These are phyloP conservation scores for Adansonia madagascariensis DNA, from an alignment of 441 rosid species.

Conservation along the genomic window DNA sequence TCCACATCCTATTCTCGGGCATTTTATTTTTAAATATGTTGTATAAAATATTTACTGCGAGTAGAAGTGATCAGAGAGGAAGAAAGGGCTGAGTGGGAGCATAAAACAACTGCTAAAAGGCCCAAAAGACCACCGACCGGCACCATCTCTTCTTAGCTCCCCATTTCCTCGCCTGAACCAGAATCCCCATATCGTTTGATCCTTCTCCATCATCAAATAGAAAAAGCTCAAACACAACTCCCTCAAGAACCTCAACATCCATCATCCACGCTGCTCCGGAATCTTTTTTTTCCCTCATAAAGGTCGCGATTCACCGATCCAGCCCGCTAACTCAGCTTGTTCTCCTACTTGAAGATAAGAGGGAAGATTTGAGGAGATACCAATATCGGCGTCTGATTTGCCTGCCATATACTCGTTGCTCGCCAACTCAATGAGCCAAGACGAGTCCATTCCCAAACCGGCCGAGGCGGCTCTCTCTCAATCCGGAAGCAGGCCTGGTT, in stretches of 20 bases:
- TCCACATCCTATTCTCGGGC: slow-evolving; percentile 5
- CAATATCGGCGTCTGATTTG: slow-evolving; percentile 81
- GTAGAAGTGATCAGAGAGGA: background rate
- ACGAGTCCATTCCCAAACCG: slow-evolving; percentile 72
- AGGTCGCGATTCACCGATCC: slow-evolving; percentile 40
- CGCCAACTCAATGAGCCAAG: slow-evolving; percentile 85
- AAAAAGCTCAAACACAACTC: slow-evolving; percentile 2
- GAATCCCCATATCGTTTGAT: background rate
- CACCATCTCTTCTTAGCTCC: slow-evolving; percentile 12
- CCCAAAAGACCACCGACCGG: background rate
- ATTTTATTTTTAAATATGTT: background rate
- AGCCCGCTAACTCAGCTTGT: slow-evolving; percentile 34
- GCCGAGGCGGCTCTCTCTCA: slow-evolving; percentile 89
- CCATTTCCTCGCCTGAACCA: slow-evolving; percentile 10
- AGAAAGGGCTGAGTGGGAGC: background rate
- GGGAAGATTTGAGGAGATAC: slow-evolving; percentile 7
- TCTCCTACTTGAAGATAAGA: slow-evolving; percentile 11
- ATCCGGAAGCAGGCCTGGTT: slow-evolving; percentile 87
- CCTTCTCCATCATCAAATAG: background rate
- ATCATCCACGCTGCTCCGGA: slow-evolving; percentile 1
- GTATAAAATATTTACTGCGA: background rate
- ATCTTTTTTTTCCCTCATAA: background rate
- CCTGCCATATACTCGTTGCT: slow-evolving; percentile 77
- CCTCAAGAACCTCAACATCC: slow-evolving; percentile 12
- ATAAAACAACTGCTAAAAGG: background rate